Evolutionary conservation across 2,329 filamentous ascomycete genomes (phyloP).

Genomic region (Fusarium sp.): DNA sequence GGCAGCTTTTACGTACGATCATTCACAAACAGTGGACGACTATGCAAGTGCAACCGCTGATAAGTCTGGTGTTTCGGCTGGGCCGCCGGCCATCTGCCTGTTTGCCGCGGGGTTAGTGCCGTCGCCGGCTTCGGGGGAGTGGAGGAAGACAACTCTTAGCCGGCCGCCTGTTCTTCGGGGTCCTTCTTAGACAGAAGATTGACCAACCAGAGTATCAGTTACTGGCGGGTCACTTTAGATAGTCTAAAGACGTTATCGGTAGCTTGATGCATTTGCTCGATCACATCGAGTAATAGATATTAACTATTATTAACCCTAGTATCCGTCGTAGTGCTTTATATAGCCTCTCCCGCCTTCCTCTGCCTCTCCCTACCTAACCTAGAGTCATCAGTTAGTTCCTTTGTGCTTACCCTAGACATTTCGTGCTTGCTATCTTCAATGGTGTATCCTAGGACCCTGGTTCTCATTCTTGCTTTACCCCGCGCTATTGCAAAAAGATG

Average conservation of each 20-base stretch:
- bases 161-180: conserved; percentile 18
- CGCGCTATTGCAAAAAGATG: conserved; percentile 45
- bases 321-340: conserved; percentile 2
- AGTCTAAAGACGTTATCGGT: conserved; percentile 32
- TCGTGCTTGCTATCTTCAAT: conserved; percentile 41
- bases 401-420: conserved; percentile 19
- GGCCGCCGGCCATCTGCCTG: conserved; percentile 4
- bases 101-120: conserved; percentile 6
- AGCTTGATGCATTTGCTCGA: conserved; percentile 33
- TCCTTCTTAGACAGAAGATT: background rate
- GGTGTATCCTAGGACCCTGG: conserved; percentile 16
- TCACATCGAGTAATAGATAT: conserved; percentile 40
- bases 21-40: background rate
- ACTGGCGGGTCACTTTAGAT: conserved; percentile 8
- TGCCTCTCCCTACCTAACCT: background rate
- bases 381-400: background rate
- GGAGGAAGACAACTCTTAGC: conserved; percentile 27
- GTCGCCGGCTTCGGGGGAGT: conserved; percentile 34
- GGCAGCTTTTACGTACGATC: conserved; percentile 15
- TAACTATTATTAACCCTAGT: no score
- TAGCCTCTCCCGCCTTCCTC: background rate
- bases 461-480: conserved; percentile 26
- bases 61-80: conserved; percentile 22
- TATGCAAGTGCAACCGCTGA: background rate
- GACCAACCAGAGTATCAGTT: conserved; percentile 17